A percentile compares a stretch with the other conserved stretches of the same genome.
Evolutionary conservation across 169 alveolate species (phyloP).

Genomic region (Eimeria sp.): DNA sequence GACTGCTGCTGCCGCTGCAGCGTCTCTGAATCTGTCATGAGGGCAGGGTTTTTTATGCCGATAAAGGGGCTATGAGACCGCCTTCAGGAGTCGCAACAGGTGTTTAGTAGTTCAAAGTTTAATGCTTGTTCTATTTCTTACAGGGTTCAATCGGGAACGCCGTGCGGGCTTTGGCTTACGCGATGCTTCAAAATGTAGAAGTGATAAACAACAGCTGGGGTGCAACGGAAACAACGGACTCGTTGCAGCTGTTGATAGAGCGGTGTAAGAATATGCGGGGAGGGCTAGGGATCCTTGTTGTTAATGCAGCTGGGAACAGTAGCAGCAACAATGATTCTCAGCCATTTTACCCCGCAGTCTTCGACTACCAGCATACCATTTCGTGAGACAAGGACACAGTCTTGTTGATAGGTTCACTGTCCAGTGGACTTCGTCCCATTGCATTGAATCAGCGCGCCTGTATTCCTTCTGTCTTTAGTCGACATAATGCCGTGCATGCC

Average conservation of each 20-base stretch:
- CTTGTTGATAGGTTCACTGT: neutral
- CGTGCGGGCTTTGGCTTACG: slow-evolving; percentile 85
- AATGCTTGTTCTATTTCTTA: neutral
- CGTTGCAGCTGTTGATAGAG: slow-evolving; percentile 79
- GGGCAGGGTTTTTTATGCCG: neutral
- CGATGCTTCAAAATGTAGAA: slow-evolving; percentile 79
- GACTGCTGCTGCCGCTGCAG: neutral
- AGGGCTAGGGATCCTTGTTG: slow-evolving; percentile 85
- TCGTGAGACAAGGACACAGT: slow-evolving; percentile 21
- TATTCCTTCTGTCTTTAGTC: neutral
- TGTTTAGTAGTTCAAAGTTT: neutral
- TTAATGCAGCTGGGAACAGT: slow-evolving; percentile 88
- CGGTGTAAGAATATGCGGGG: slow-evolving; percentile 77
- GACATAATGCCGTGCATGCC: no score
- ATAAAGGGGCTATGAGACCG: neutral
- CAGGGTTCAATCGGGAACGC: slow-evolving; percentile 84
- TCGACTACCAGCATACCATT: slow-evolving; percentile 69
- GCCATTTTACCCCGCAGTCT: slow-evolving; percentile 85
- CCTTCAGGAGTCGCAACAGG: neutral
- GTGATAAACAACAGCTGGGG: slow-evolving; percentile 88
- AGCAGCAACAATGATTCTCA: slow-evolving; percentile 83
- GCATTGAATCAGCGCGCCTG: neutral
- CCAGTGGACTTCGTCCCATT: neutral
- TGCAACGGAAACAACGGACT: slow-evolving; percentile 66
- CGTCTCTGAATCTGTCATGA: neutral